phyloP scores from a whole-genome alignment of 192 early-diverging fungal genomes.

The Chytriomyces hyalinus region DNA sequence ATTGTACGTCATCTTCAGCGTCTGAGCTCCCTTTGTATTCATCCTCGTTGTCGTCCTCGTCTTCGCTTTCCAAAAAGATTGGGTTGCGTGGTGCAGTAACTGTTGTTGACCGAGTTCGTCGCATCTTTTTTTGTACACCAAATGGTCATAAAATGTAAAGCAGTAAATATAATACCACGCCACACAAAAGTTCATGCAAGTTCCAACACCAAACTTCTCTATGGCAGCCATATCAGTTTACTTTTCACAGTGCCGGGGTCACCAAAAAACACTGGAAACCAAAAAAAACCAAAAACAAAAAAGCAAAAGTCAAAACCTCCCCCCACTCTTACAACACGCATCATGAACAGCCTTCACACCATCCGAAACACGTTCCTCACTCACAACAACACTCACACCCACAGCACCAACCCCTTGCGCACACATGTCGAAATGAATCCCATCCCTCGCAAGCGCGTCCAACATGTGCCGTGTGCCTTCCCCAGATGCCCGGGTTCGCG shows the following conservation, averaged over 20 bases:
- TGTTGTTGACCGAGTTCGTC: too few relatives aligned
- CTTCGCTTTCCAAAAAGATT: neutral
- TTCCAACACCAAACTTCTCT: too few relatives aligned
- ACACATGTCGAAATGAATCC: conserved; percentile 31
- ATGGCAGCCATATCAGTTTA: too few relatives aligned
- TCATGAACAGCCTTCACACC: conserved; percentile 21
- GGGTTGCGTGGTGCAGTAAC: neutral
- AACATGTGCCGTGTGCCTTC: conserved; percentile 1
- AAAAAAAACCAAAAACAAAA: too few relatives aligned
- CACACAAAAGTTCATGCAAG: too few relatives aligned
- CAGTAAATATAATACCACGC: too few relatives aligned
- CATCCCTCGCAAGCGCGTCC: neutral
- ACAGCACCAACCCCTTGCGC: conserved; percentile 13
- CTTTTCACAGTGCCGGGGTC: too few relatives aligned
- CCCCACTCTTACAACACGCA: neutral
- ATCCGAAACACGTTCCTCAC: conserved; percentile 3
- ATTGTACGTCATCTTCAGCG: neutral
- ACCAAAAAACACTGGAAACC: too few relatives aligned
- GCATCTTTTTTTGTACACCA: too few relatives aligned
- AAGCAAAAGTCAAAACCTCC: neutral
- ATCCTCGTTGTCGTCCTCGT: neutral
- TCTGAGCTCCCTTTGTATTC: neutral
- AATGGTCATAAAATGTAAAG: too few relatives aligned
- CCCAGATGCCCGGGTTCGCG: neutral
- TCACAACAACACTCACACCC: conserved; percentile 26